Conservation (phyloP, 2,329 filamentous ascomycete genomes). For the Whalleya microplaca region DNA sequence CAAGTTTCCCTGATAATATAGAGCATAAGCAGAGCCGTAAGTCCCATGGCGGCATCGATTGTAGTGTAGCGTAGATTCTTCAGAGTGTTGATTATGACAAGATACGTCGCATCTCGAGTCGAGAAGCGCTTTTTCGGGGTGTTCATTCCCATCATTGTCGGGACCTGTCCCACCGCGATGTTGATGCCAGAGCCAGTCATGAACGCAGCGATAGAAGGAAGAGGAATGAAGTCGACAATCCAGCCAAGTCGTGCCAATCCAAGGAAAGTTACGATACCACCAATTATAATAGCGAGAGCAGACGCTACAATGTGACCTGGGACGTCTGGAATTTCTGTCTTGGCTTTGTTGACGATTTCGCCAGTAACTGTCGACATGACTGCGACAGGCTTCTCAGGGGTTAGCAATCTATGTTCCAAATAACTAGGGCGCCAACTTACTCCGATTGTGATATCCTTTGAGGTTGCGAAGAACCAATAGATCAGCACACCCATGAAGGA, state of each 20-base stretch:
- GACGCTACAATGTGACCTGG: constrained; percentile 42
- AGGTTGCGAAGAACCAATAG: constrained; percentile 45
- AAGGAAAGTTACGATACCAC: constrained; percentile 52
- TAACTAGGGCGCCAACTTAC: constrained; percentile 36
- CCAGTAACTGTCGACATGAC: constrained; percentile 58
- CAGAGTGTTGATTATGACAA: constrained; percentile 55
- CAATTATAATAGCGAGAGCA: constrained; percentile 52
- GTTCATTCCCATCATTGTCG: constrained; percentile 54
- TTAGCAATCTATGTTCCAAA: constrained; percentile 50
- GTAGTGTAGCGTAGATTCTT: constrained; percentile 51
- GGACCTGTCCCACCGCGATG: constrained; percentile 54
- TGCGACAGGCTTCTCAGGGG: constrained; percentile 52
- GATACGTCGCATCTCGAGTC: constrained; percentile 50
- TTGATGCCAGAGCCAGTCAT: constrained; percentile 58
- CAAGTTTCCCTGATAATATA: constrained; percentile 69
- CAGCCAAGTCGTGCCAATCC: constrained; percentile 56
- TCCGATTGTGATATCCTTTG: constrained; percentile 76
- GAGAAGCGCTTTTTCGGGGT: constrained; percentile 46
- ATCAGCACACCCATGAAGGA: constrained; percentile 43
- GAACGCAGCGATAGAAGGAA: constrained; percentile 57
- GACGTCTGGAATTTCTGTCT: constrained; percentile 23
- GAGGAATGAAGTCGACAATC: constrained; percentile 58
- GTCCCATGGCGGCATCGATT: constrained; percentile 74
- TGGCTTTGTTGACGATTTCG: constrained; percentile 44
- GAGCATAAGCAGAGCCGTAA: constrained; percentile 69